phyloP scores from a whole-genome alignment of 1,284 basidiomycete species.

The Apiotrichum gamsii region DNA sequence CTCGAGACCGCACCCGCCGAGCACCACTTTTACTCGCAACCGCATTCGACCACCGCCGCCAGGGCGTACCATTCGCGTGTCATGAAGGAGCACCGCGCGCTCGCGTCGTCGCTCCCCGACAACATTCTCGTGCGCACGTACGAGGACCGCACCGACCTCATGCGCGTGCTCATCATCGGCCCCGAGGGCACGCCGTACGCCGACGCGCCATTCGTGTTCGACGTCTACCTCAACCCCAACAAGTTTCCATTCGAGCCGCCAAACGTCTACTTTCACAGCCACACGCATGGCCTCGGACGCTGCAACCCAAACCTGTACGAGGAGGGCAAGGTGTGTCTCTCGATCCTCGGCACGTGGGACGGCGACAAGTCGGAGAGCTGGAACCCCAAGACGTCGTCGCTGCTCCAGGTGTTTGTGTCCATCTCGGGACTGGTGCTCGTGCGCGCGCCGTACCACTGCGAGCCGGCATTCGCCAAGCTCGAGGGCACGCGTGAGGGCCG shows the following conservation, averaged over 20 bases:
- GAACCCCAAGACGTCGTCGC: slow-evolving; percentile 63
- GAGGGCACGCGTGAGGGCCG: slow-evolving; percentile 80
- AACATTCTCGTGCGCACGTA: slow-evolving; percentile 53
- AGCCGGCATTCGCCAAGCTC: slow-evolving; percentile 81
- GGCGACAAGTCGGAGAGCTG: slow-evolving; percentile 80
- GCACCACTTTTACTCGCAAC: slow-evolving; percentile 63
- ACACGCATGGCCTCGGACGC: slow-evolving; percentile 89
- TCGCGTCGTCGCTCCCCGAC: slow-evolving; percentile 64
- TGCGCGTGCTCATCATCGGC: slow-evolving; percentile 83
- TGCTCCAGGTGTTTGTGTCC: slow-evolving; percentile 86
- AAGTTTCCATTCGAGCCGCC: slow-evolving; percentile 79
- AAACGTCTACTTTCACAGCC: slow-evolving; percentile 80
- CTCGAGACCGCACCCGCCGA: slow-evolving; percentile 67
- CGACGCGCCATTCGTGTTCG: slow-evolving; percentile 89
- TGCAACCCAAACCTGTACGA: slow-evolving; percentile 80
- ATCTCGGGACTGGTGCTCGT: slow-evolving; percentile 90
- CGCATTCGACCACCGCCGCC: slow-evolving; percentile 55
- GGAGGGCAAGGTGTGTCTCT: slow-evolving; percentile 90
- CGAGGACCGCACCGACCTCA: slow-evolving; percentile 72
- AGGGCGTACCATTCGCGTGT: slow-evolving; percentile 68
- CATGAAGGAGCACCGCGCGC: slow-evolving; percentile 72
- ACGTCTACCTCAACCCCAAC: slow-evolving; percentile 81
- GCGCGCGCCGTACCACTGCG: slow-evolving; percentile 88
- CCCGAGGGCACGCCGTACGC: slow-evolving; percentile 89
- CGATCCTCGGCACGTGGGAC: slow-evolving; percentile 84